phyloP scores from a whole-genome alignment of 2,329 filamentous ascomycete species.

The Hypomyces perniciosus region DNA sequence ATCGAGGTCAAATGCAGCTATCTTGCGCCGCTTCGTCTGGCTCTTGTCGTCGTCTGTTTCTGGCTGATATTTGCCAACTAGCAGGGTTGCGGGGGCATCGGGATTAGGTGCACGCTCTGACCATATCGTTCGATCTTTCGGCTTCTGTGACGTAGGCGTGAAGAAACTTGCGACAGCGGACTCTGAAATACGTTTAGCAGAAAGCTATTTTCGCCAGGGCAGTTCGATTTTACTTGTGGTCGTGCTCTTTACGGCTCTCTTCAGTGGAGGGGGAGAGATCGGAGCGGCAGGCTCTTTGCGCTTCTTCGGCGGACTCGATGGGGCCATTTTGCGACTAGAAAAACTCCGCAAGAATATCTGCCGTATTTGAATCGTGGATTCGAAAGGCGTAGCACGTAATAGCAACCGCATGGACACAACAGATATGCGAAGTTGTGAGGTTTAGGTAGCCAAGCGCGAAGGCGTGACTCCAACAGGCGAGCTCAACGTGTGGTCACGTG shows the following conservation, averaged over 20 bases:
- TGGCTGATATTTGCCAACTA: slow-evolving; percentile 67
- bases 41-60: slow-evolving; percentile 27
- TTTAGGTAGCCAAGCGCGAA: not conserved
- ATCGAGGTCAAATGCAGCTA: slow-evolving; percentile 74
- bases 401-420: not conserved
- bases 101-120: slow-evolving; percentile 52
- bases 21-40: slow-evolving; percentile 43
- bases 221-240: slow-evolving; percentile 42
- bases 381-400: not conserved
- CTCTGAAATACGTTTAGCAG: slow-evolving; percentile 36
- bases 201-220: not conserved
- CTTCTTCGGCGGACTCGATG: slow-evolving; percentile 23
- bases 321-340: slow-evolving; percentile 19
- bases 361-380: not conserved
- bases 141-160: slow-evolving; percentile 77
- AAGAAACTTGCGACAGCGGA: slow-evolving; percentile 78
- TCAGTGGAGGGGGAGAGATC: slow-evolving; percentile 49
- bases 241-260: slow-evolving; percentile 45
- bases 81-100: slow-evolving; percentile 50
- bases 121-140: slow-evolving; percentile 71
- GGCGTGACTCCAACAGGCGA: slow-evolving; percentile 7
- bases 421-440: not conserved
- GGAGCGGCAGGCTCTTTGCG: slow-evolving; percentile 34
- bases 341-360: not conserved
- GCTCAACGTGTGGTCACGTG: slow-evolving; percentile 29